Conservation (phyloP, 441 rosid genomes). For the Pelargonium citronellum region DNA sequence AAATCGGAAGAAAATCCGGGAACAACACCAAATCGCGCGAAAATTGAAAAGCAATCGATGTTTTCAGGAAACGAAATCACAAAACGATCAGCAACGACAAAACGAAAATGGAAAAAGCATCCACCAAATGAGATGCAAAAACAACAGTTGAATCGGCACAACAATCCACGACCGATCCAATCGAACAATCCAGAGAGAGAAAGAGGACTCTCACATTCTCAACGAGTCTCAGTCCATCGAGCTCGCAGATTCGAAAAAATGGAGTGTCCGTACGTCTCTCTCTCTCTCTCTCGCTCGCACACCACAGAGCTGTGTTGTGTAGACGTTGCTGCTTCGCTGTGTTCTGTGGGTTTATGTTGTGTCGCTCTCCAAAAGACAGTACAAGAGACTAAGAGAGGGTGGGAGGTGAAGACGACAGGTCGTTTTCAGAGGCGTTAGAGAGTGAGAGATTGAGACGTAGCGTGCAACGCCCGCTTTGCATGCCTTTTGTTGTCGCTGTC, state of each 20-base stretch:
- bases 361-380: not conserved
- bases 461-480: slow-evolving; percentile 10
- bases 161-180: not conserved
- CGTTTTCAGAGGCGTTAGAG: slow-evolving; percentile 2
- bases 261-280: not conserved
- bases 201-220: not conserved
- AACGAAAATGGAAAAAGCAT: too few species aligned
- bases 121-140: too few species aligned
- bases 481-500: not conserved
- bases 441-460: not conserved
- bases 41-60: not conserved
- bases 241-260: not conserved
- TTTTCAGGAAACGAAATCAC: too few species aligned
- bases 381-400: not conserved
- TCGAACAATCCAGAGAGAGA: not conserved
- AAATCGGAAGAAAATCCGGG: not conserved
- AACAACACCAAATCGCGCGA: not conserved
- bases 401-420: not conserved
- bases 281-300: too few species aligned
- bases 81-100: too few species aligned
- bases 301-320: not conserved
- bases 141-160: not conserved
- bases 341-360: not conserved
- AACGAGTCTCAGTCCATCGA: not conserved
- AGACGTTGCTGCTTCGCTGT: not conserved